Base-by-base conservation (phyloP, 192 early-diverging fungal species). In the Paraglomus occultum region DNA sequence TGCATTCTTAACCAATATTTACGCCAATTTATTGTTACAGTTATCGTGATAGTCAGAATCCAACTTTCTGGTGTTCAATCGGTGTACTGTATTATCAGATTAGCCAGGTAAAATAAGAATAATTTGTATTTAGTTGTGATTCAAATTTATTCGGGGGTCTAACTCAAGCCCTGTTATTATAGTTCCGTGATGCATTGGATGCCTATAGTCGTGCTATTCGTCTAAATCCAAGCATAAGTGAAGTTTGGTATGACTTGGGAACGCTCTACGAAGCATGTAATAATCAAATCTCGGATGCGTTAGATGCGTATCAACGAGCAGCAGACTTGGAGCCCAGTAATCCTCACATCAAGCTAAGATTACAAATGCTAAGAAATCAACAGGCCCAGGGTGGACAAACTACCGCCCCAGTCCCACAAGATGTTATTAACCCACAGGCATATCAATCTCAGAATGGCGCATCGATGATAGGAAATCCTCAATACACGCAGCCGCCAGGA, bases 51-150 rank as follows among this genome's bases (percentile, higher is more conserved):
- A 90, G 89, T 12, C 87, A 89, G 54, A 97, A 98, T 69, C 95
- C 96, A 8, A 93, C 90, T 8, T 97, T 97, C 74, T 99, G 97
- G 97, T 97, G 95, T 77, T 97, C 95, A 1, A 99, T 99, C 71
- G 97, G 97, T 55, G 94, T 98, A 0, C 78, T 99, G 5, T 99
- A 99, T 72, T 99, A 91, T 82, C 93, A 97, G 73, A 96, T 97
- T 62, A 94, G 90, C 62, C 93, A 94, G 64, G 83, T 84, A 75
- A 38, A 68, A 57, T n/a, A 20, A 45, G 44, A 39, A 48, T 64
- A 49, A 64, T 48, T 20, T 39, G 14, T 39, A 15, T 64, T 5
- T 14, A 2, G 23, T 39, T 8, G 39, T 46, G 4, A 48, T 48
- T 22, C 18, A 14, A 22, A 31, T 57, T 17, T 17, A 1, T 10